These are phyloP conservation scores for Amaranthus tricolor DNA, from an alignment of 179 eudicot species.

Conservation along the genomic window DNA sequence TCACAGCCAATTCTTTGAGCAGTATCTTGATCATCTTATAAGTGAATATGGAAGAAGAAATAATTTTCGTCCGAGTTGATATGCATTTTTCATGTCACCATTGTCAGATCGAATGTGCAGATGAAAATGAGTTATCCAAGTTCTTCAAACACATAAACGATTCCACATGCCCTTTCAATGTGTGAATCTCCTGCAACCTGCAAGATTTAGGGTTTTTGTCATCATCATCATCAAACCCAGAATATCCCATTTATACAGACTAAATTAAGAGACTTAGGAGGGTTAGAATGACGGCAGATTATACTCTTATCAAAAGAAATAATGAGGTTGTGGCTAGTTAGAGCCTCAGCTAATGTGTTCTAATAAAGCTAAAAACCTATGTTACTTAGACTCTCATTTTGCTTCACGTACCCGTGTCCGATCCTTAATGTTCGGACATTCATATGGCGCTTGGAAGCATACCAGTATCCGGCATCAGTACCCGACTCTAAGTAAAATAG, in stretches of 20 bases:
- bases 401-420: too few relatives aligned
- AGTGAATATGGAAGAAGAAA: neutral
- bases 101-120: slow-evolving; percentile 58
- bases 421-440: too few relatives aligned
- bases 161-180: slow-evolving; percentile 59
- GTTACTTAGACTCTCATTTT: too few relatives aligned
- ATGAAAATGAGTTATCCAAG: slow-evolving; percentile 40
- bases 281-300: neutral
- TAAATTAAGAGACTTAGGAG: neutral
- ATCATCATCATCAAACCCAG: neutral
- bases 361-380: neutral
- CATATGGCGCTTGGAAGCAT: too few relatives aligned
- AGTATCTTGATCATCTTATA: neutral
- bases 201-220: slow-evolving; percentile 5
- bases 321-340: too few relatives aligned
- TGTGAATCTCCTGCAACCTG: slow-evolving; percentile 57
- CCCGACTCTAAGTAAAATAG: neutral
- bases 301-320: too few relatives aligned
- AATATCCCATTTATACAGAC: neutral
- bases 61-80: slow-evolving; percentile 3
- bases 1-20: neutral
- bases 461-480: neutral
- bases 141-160: slow-evolving; percentile 57
- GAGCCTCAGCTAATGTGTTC: neutral
- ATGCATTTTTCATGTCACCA: slow-evolving; percentile 4